Evolutionary conservation across 768 basidiomycete species (phyloP), one percentile per base, ranked within the genome.

Genomic region (Antrodiella citrinella): DNA sequence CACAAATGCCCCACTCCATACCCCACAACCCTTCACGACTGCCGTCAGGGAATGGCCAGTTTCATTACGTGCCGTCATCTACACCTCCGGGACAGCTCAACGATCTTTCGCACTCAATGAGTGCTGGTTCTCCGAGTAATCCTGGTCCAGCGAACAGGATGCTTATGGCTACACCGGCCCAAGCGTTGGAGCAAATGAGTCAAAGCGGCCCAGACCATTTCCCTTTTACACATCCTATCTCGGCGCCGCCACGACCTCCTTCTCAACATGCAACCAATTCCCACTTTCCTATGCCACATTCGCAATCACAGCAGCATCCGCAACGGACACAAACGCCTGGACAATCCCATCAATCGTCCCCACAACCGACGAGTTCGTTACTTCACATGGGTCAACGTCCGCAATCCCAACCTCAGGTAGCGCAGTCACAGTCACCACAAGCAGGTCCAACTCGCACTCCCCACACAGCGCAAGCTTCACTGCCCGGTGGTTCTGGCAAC

Each of bases 181-280:
- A 87, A 59, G 76, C 79, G 49, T 73, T 76, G 53, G 77, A 77
- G 49, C 73, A 80, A 58, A 79, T 81, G 71, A 71, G 52, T 21
- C 44, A 42, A 23, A 51, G 48, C 48, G 52, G 44, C 41, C 43
- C 35, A 55, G 9, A 49, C 48, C 49, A 55, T 52, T 25, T 42
- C 44, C 39, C 39, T 43, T 9, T 35, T 43, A 4, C 49, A 42
- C 39, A 51, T 24, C 24, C 47, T 58, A 45, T 43, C 21, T n/a
- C 41, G 19, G 35, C 18, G 2, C 59, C 56, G n/a, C 25, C 53
- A 13, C 57, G 52, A 23, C 56, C 42, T 66, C 18, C 67, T 57
- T 24, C 71, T 71, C 62, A 65, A 52, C 62, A 73, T 60, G 62
- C 67, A 62, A 3, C 71, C 61, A 63, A 49, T 58, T 71, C 26